Evolutionary conservation across 441 rosid genomes (phyloP).

Genomic region (Gossypium davidsonii): DNA sequence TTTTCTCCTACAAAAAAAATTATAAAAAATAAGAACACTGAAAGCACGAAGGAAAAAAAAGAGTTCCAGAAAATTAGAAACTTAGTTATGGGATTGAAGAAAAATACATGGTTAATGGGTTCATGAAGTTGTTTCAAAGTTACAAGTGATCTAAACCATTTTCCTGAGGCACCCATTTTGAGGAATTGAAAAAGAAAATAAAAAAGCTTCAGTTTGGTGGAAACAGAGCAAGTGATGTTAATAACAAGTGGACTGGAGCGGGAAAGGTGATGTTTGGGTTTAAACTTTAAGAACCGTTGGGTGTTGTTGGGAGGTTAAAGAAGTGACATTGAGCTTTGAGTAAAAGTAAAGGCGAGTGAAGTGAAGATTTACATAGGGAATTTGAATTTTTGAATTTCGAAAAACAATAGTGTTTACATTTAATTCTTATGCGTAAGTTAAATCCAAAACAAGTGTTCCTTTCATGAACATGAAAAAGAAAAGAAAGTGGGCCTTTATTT

Average conservation of each 20-base stretch:
- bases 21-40: neutral
- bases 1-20: slow-evolving; percentile 33
- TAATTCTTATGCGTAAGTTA: neutral
- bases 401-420: neutral
- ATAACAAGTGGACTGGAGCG: neutral
- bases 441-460: neutral
- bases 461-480: too few relatives aligned
- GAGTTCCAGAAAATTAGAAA: neutral
- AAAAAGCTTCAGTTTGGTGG: neutral
- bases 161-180: slow-evolving; percentile 72
- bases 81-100: neutral
- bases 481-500: neutral
- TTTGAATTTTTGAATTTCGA: slow-evolving; percentile 16
- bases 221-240: slow-evolving; percentile 5
- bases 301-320: neutral
- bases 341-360: neutral
- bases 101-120: slow-evolving; percentile 32
- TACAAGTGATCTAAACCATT: slow-evolving; percentile 64
- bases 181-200: neutral
- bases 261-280: neutral
- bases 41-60: neutral
- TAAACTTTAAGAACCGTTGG: neutral
- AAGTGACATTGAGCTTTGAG: neutral
- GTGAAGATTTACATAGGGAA: neutral
- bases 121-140: slow-evolving; percentile 36